Percentiles rank a stretch among this genome's conserved stretches.
These are phyloP conservation scores for Aspergillus hortae DNA, from an alignment of 2,329 filamentous ascomycete genomes.

Conservation along the genomic window DNA sequence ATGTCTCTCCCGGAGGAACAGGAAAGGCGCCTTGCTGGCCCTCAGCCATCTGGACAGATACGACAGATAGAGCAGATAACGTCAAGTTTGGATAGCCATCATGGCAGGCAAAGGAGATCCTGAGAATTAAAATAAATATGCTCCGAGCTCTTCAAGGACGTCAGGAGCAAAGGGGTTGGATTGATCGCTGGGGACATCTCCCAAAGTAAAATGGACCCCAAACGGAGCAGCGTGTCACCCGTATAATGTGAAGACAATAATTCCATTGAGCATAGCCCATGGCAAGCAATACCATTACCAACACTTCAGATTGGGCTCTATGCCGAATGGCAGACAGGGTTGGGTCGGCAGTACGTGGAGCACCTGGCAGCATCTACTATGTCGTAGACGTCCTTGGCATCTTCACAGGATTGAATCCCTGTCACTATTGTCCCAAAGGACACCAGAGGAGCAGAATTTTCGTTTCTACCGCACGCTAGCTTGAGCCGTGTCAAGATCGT, in stretches of 20 bases:
- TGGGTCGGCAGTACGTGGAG: too few species aligned
- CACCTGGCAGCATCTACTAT: too few species aligned
- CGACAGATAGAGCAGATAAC: background rate
- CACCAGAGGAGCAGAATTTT: background rate
- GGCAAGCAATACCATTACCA: too few species aligned
- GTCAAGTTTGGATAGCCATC: background rate
- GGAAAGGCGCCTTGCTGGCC: background rate
- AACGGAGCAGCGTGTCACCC: background rate
- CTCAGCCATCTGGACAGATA: background rate
- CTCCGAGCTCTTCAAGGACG: too few species aligned
- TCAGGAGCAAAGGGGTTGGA: background rate
- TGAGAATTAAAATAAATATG: background rate
- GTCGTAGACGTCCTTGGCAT: too few species aligned
- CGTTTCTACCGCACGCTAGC: background rate
- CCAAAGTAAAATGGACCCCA: background rate
- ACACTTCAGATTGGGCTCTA: too few species aligned
- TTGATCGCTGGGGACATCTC: background rate
- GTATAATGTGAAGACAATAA: too few species aligned
- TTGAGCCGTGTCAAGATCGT: background rate
- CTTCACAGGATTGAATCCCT: background rate
- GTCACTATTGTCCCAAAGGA: background rate
- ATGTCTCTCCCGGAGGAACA: slow-evolving; percentile 11
- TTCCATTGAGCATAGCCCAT: too few species aligned
- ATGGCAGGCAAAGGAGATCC: background rate
- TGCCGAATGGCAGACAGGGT: too few species aligned